Conservation (phyloP, 495 filamentous ascomycete species). For the Chaetomidium leptoderma region DNA sequence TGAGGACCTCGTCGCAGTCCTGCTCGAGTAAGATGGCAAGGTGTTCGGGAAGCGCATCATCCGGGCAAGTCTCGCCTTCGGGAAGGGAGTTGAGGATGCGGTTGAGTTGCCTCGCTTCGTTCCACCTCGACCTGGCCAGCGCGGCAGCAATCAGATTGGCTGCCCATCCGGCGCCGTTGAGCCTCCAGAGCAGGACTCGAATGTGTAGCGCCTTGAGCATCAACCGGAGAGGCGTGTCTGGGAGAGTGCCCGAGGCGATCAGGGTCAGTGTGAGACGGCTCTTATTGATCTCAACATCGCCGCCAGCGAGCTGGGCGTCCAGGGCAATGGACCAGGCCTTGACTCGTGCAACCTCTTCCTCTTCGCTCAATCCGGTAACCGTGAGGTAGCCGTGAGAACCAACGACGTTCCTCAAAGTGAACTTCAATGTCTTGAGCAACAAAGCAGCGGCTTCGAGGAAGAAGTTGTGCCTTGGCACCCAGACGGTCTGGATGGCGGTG, state of each 20-base stretch:
- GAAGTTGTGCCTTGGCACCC: slow-evolving; percentile 85
- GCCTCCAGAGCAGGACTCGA: slow-evolving; percentile 78
- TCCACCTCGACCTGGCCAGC: slow-evolving; percentile 74
- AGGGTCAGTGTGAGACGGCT: slow-evolving; percentile 82
- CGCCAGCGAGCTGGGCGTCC: slow-evolving; percentile 91
- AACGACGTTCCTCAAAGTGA: slow-evolving; percentile 71
- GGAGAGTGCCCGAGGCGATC: slow-evolving; percentile 82
- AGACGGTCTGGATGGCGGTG: slow-evolving; percentile 89
- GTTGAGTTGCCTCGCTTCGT: slow-evolving; percentile 65
- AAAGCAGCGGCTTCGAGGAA: slow-evolving; percentile 80
- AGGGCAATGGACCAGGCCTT: slow-evolving; percentile 94
- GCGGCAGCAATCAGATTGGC: slow-evolving; percentile 53
- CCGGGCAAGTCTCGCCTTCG: slow-evolving; percentile 40
- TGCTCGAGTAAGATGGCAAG: slow-evolving; percentile 67
- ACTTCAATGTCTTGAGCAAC: slow-evolving; percentile 71
- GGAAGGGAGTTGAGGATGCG: slow-evolving; percentile 50
- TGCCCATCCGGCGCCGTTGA: slow-evolving; percentile 36
- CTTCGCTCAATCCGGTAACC: slow-evolving; percentile 73
- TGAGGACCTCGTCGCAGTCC: slow-evolving; percentile 76
- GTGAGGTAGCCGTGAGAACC: slow-evolving; percentile 71
- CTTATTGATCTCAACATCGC: slow-evolving; percentile 84
- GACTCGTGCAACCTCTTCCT: slow-evolving; percentile 79
- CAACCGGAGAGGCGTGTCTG: slow-evolving; percentile 73
- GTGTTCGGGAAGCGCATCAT: slow-evolving; percentile 70
- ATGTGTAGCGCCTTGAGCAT: slow-evolving; percentile 94